Base-by-base conservation (phyloP, 768 basidiomycete species). In the Psilocybe azurescens region DNA sequence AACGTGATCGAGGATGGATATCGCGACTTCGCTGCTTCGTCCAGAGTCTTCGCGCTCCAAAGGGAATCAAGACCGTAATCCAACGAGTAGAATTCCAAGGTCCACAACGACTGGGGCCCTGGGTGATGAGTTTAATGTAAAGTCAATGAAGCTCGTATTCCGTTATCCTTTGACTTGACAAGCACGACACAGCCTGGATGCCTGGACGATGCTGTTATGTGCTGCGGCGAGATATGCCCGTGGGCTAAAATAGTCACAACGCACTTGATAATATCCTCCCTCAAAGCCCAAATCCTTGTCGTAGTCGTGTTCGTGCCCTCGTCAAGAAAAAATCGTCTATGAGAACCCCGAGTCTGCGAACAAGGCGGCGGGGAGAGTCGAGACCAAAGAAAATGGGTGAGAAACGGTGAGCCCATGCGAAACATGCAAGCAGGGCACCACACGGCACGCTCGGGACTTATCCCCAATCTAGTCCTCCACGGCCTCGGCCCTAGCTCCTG, bases 381-480 rank as follows among this genome's bases (percentile, higher is more conserved):
- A 36, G 33, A 36, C 33, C 33, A 36, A 36, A 36, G 33, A 36
- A 36, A 36, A 7, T 36, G 33, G 33, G 33, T 36, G 33, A 36
- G 33, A 36, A 36, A 36, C 33, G 33, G 6, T 36, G 33, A 11
- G 33, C 10, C 48, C 28, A 24, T 50, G n/a, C n/a, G 48, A 50
- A 50, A 47, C 46, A 47, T 47, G 46, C 46, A 47, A 47, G 46
- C 46, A 47, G 5, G 46, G 46, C 46, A 47, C 16, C 46, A 47
- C 14, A 47, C 46, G 48, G 48, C 48, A 28, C 28, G 18, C 48
- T 24, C 18, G 48, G 46, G 6, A 18, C 6, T 9, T 50, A 36
- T 36, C 11, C 48, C 48, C 48, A 50, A 50, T 50, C 48, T 5
- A 50, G 48, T 50, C 13, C 48, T 50, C 48, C 48, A 50, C 48